Base-by-base conservation (phyloP, 345 rosid genomes). In the Sonneratia caseolaris region DNA sequence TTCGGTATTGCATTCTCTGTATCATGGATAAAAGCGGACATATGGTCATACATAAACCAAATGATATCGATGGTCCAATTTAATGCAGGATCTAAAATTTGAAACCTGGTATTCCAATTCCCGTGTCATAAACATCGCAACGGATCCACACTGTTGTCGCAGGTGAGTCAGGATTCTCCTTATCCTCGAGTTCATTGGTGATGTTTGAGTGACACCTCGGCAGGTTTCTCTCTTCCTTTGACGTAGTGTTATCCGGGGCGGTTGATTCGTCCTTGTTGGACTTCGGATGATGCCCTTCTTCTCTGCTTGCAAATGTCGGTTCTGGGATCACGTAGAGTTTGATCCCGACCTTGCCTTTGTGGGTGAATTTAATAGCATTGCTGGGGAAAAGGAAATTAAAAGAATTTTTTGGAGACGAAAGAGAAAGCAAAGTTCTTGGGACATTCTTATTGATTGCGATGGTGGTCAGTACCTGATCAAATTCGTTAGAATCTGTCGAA, bases 21-120 rank as follows among this genome's bases (percentile, higher is more conserved):
- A 32, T n/a, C 43, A 68, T 32, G 40, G 68, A 73, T n/a, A 69
- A 76, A 36, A 64, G 68, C n/a, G 76, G 67, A 65, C 22, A 5
- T 16, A 49, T 27, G 32, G 56, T 16, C 19, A 53, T 4, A 18
- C 3, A 18, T 53, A 10, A 57, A 57, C 22, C 32, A 57, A 57
- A n/a, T 57, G 12, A 57, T 57, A 57, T 57, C 0, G 35, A 71
- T 47, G 36, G 65, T 47, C 9, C 11, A 64, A 27, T 12, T 40
- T 21, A 1, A 40, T 5, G 11, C n/a, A 32, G 64, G 32, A 27
- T n/a, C n/a, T 53, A 56, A 70, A 3, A 3, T 27, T 35, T 27
- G 19, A 62, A 81, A 84, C 99, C 97, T 80, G 98, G 98, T 75
- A 94, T 94, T 81, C 98, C 97, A 45, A 94, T 94, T 76, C 98